Base-by-base conservation (phyloP, 805 yeast species). In the Ogataea sp. region DNA sequence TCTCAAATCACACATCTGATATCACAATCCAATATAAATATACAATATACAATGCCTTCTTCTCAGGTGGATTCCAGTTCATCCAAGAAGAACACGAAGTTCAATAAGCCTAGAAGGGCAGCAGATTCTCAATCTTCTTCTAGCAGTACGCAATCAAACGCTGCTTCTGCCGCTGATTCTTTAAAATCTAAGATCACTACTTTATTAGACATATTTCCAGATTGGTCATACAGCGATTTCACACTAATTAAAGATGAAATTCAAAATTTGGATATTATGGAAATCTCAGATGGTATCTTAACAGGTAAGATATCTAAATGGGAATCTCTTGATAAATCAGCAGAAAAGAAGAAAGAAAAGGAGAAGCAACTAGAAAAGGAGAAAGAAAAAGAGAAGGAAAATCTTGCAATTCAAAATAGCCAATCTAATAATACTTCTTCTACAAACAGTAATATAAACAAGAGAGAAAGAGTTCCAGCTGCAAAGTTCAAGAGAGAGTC, bases 301-400 rank as follows among this genome's bases (percentile, higher is more conserved):
- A 84, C 87, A 45, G 95, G 96, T 48, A 83, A 83, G 53, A 94
- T 86, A 29, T 73, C 83, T 49, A 86, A 83, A 62, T 90, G 97
- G 96, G 97, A 87, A 57, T 30, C 33, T n/a, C 18, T 30, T 17
- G 33, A 30, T 17, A 30, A 30, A 30, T 21, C 33, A 30, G 93
- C 89, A 51, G 95, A 23, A 23, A n/a, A 86, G 46, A 80, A 80
- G 62, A 83, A 73, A 34, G 83, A 80, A 60, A 75, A 73, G 42
- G 68, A 71, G 64, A 75, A 61, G 66, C 39, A 32, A 24, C 33
- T 37, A 26, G 42, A 28, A 14, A 34, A 39, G 35, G 32, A 34
- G 32, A 32, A 39, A 34, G 11, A 30, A 11, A 18, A 34, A 28
- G 8, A 15, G 3, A n/a, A 11, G n/a, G n/a, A n/a, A n/a, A n/a